Conservation (phyloP, 352 stramenopile genomes). For the Phytophthora sp. region DNA sequence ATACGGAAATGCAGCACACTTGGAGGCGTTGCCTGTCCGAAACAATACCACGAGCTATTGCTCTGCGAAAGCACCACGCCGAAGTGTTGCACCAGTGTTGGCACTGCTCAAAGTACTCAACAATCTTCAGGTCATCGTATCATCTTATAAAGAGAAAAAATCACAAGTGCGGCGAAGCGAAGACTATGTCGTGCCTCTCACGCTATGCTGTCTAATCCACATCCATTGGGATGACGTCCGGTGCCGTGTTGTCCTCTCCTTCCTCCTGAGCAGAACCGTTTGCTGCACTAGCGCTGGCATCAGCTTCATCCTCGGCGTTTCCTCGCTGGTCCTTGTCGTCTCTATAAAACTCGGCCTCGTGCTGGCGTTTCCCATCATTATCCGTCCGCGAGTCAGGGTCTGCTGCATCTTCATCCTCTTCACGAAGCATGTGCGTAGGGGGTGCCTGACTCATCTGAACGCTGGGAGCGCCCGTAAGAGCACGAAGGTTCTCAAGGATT, state of each 20-base stretch:
- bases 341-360: slow-evolving; percentile 85
- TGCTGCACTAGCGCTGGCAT: slow-evolving; percentile 28
- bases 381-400: slow-evolving; percentile 76
- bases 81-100: neutral
- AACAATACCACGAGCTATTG: neutral
- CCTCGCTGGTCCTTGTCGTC: slow-evolving; percentile 80
- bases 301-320: slow-evolving; percentile 51
- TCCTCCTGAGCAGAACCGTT: slow-evolving; percentile 30
- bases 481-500: slow-evolving; percentile 86
- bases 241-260: slow-evolving; percentile 55
- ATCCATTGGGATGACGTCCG: slow-evolving; percentile 80
- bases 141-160: slow-evolving; percentile 16
- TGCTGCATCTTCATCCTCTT: slow-evolving; percentile 80
- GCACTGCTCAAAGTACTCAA: neutral
- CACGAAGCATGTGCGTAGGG: slow-evolving; percentile 70
- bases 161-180: slow-evolving; percentile 8
- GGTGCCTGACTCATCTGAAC: slow-evolving; percentile 84
- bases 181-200: neutral
- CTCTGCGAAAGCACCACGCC: too few relatives aligned
- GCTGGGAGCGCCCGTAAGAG: slow-evolving; percentile 75
- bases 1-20: too few relatives aligned
- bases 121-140: slow-evolving; percentile 12
- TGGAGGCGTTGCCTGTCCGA: too few relatives aligned
- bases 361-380: slow-evolving; percentile 72
- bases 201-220: slow-evolving; percentile 50